Percentiles rank a stretch among this genome's conserved stretches.
Conservation (phyloP, 2,329 filamentous ascomycete genomes). For the Apiospora malaysiana region DNA sequence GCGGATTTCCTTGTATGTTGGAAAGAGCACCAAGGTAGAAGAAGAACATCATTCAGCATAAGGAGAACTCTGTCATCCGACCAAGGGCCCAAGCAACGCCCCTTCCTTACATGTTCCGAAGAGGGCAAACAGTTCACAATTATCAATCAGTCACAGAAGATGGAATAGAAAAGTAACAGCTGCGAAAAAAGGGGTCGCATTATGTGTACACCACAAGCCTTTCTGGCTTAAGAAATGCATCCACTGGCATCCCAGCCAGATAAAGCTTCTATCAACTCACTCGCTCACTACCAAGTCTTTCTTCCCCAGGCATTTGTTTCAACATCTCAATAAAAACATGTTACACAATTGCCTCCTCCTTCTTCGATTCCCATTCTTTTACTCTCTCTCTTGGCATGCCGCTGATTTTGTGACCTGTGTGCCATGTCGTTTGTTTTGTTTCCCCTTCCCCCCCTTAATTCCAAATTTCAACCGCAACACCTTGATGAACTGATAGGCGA, state of each 20-base stretch:
- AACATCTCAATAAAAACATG: not conserved
- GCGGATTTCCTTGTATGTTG: too few species aligned
- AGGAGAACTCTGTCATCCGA: too few species aligned
- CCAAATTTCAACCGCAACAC: constrained; percentile 14
- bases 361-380: constrained; percentile 1
- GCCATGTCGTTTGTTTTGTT: constrained; percentile 9
- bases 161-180: not conserved
- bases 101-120: not conserved
- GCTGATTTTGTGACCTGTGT: not conserved
- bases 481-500: constrained; percentile 14
- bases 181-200: constrained; percentile 16
- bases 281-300: not conserved
- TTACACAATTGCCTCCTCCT: not conserved
- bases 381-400: constrained; percentile 5
- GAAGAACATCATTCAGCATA: not conserved
- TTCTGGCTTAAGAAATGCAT: not conserved
- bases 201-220: constrained; percentile 11
- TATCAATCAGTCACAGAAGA: not conserved
- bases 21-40: too few species aligned
- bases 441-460: not conserved
- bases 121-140: not conserved
- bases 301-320: not conserved
- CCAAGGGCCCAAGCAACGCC: not conserved
- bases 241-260: not conserved
- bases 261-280: not conserved